Base-by-base conservation (phyloP, 192 early-diverging fungal species). In the Dissophora ornata region DNA sequence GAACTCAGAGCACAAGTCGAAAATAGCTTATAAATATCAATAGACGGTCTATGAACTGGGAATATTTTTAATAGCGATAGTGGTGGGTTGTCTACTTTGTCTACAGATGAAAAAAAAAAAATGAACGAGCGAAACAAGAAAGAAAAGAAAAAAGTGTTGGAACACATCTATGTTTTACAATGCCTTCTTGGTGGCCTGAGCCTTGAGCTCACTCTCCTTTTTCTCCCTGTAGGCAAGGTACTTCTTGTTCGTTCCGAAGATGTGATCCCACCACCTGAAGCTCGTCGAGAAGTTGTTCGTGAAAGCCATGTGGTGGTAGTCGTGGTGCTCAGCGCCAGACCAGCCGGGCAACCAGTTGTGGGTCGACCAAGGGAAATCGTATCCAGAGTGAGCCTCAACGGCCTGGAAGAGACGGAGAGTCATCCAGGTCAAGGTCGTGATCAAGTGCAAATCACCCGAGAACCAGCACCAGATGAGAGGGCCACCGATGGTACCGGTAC, bases 361-460 rank as follows among this genome's bases (percentile, higher is more conserved):
- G 66, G 96, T 84, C 26, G 91, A 93, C 95, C 95, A 97, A 30
- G 96, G 96, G 66, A 97, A 98, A 66, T 96, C 93, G 71, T 96
- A 98, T 4, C 96, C 96, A 29, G 93, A 94, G 79, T 98, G 96
- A 46, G 92, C 90, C 67, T 95, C 95, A 28, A 97, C 86, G 19
- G 93, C 88, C 81, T 93, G 92, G 68, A 93, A 84, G 40, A 96
- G 81, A 29, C 93, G 85, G 19, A 96, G 68, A 29, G 82, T 85
- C 57, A 97, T 89, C 97, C 97, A 98, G 32, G 81, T 74, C 55
- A 92, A 81, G 82, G 97, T 90, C n/a, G 92, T 93, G 48, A 95
- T 81, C 21, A 95, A 71, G 56, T 98, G 96, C 42, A 97, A 80
- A 47, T 90, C 85, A 57, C 82, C 74, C 6, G 87, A 85, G 51